Conservation (phyloP, 1,139 yeast genomes). For the Blastobotrys serpentis region DNA sequence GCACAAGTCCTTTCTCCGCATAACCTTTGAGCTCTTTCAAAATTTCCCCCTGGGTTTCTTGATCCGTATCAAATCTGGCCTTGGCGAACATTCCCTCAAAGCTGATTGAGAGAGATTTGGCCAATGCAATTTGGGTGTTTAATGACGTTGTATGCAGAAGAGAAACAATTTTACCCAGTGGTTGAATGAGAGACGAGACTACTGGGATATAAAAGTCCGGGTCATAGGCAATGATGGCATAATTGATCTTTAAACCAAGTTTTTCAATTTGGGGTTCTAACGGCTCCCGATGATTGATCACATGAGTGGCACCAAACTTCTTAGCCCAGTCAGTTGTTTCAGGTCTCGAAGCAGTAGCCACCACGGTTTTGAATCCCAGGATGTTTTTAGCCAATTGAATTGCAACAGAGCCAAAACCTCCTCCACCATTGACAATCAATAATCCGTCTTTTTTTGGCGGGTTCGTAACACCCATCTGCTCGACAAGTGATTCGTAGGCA, state of each 20-base stretch:
- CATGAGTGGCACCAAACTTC: constrained; percentile 6
- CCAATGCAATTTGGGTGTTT: background rate
- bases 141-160: background rate
- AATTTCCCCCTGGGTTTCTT: background rate
- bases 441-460: background rate
- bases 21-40: background rate
- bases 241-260: background rate
- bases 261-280: constrained; percentile 1
- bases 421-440: constrained; percentile 3
- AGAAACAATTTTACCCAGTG: constrained; percentile 2
- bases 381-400: background rate
- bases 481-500: constrained; percentile 1
- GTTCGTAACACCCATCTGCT: background rate
- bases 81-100: constrained; percentile 9
- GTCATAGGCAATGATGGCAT: constrained; percentile 3
- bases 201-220: constrained; percentile 1
- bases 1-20: background rate
- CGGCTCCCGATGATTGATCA: constrained; percentile 6
- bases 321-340: constrained; percentile 1
- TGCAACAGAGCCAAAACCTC: constrained; percentile 6
- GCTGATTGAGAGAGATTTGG: background rate
- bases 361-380: background rate
- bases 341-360: constrained; percentile 6
- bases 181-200: background rate
- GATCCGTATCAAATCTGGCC: background rate